Evolutionary conservation across 2,329 filamentous ascomycete genomes (phyloP).

Genomic region (Rosellinia necatrix): DNA sequence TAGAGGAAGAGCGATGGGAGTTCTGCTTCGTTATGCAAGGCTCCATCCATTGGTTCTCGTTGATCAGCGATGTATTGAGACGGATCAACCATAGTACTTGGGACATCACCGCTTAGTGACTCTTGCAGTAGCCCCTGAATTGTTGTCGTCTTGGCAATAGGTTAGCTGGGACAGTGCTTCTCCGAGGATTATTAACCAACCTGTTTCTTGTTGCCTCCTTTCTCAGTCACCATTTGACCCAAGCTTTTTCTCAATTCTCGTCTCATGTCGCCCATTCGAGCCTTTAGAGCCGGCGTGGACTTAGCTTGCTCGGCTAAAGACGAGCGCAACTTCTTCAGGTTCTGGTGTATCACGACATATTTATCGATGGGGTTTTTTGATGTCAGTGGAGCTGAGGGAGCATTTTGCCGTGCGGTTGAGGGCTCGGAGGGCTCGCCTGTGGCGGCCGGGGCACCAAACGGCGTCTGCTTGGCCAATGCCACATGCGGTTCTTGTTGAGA

Average conservation of each 20-base stretch:
- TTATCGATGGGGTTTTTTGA: constrained; percentile 45
- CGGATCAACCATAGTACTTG: constrained; percentile 58
- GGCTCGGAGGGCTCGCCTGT: constrained; percentile 12
- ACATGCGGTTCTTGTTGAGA: neutral
- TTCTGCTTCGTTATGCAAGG: constrained; percentile 55
- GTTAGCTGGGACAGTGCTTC: constrained; percentile 11
- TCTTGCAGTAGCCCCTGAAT: constrained; percentile 59
- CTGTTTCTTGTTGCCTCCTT: constrained; percentile 62
- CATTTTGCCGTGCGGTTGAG: constrained; percentile 26
- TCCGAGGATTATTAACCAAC: constrained; percentile 46
- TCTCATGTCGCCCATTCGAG: constrained; percentile 71
- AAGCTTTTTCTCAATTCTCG: constrained; percentile 71
- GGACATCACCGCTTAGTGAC: constrained; percentile 56
- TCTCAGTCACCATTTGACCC: constrained; percentile 72
- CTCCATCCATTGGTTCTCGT: constrained; percentile 54
- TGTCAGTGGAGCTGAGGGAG: constrained; percentile 17
- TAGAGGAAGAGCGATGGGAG: constrained; percentile 73
- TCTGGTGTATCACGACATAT: constrained; percentile 65
- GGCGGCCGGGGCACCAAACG: constrained; percentile 20
- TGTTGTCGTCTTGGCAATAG: constrained; percentile 46
- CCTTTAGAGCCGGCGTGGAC: constrained; percentile 62
- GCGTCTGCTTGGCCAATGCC: constrained; percentile 11
- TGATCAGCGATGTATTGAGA: constrained; percentile 56
- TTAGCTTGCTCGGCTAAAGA: constrained; percentile 58
- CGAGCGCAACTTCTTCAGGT: constrained; percentile 62